phyloP scores from a whole-genome alignment of 176 grass and related monocot species.

The Urochloa ruziziensis region DNA sequence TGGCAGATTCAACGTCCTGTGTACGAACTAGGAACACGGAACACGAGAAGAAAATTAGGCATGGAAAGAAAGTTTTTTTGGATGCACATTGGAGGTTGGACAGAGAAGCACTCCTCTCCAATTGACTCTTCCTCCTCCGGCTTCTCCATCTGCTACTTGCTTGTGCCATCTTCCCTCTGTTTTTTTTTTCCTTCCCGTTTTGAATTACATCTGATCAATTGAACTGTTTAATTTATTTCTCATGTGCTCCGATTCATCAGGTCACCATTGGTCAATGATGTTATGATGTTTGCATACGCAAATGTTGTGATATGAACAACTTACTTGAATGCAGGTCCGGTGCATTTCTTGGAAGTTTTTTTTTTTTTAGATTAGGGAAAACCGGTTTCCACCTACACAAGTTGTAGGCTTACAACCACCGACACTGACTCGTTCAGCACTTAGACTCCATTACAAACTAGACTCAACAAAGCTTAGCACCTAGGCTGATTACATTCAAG shows the following conservation, averaged over 20 bases:
- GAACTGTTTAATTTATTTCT: background rate
- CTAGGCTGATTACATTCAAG: too few species aligned
- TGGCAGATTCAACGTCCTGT: background rate
- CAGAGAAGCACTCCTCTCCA: slow-evolving; percentile 54
- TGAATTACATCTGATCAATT: background rate
- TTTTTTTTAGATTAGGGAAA: too few species aligned
- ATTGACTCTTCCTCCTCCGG: slow-evolving; percentile 16
- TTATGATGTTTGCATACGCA: background rate
- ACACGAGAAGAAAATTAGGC: slow-evolving; percentile 8
- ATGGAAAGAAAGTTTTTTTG: slow-evolving; percentile 21
- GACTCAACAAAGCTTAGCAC: too few species aligned
- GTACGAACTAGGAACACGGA: background rate
- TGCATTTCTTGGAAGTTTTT: background rate
- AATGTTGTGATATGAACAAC: background rate
- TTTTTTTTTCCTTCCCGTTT: background rate
- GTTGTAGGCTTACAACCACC: too few species aligned
- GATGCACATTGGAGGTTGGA: slow-evolving; percentile 37
- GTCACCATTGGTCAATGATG: slow-evolving; percentile 14
- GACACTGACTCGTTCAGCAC: too few species aligned
- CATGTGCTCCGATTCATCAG: slow-evolving; percentile 31
- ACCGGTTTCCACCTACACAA: too few species aligned
- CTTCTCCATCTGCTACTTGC: background rate
- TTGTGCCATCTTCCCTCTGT: slow-evolving; percentile 25
- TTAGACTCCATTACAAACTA: too few species aligned
- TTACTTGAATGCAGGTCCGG: background rate